phyloP scores from a whole-genome alignment of 768 basidiomycete species.

The Russula lepida region DNA sequence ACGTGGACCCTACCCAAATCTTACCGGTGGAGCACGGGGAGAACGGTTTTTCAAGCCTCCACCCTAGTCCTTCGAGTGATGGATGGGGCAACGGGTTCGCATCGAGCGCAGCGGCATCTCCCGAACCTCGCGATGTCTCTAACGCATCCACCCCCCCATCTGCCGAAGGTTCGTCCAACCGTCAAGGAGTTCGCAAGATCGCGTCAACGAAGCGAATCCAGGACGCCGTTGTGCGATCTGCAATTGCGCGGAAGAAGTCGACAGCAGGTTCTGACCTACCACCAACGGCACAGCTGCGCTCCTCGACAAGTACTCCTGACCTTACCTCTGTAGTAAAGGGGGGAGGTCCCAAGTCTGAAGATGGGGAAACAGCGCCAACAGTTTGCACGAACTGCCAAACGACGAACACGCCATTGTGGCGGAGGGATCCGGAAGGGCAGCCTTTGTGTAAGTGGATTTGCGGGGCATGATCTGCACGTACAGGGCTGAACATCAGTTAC shows the following conservation, averaged over 20 bases:
- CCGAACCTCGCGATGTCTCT: constrained; percentile 61
- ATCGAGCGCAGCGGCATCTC: constrained; percentile 65
- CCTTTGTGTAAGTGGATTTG: constrained; percentile 61
- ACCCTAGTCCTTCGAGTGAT: constrained; percentile 75
- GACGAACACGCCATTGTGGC: constrained; percentile 90
- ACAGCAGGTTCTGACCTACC: constrained; percentile 20
- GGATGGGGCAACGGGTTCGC: constrained; percentile 58
- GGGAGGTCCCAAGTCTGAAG: constrained; percentile 42
- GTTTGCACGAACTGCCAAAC: constrained; percentile 93
- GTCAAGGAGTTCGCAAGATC: constrained; percentile 46
- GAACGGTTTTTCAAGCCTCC: constrained; percentile 43
- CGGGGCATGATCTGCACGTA: constrained; percentile 14
- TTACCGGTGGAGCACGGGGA: constrained; percentile 38
- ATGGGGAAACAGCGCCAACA: constrained; percentile 66
- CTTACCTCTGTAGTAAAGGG: constrained; percentile 29
- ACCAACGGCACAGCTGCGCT: constrained; percentile 32
- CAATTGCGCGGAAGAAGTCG: constrained; percentile 42
- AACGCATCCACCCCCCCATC: constrained; percentile 71
- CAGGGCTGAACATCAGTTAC: constrained; percentile 17
- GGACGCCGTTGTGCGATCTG: constrained; percentile 30
- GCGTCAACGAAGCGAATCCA: constrained; percentile 55
- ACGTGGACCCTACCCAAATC: constrained; percentile 92
- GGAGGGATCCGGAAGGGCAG: constrained; percentile 87
- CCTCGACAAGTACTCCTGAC: constrained; percentile 65
- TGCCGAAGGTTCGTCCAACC: constrained; percentile 38